A percentile compares a stretch with the other conserved stretches of the same genome.
phyloP scores from a whole-genome alignment of 371 early-diverging fungal genomes.

The Coemansia sp. region DNA sequence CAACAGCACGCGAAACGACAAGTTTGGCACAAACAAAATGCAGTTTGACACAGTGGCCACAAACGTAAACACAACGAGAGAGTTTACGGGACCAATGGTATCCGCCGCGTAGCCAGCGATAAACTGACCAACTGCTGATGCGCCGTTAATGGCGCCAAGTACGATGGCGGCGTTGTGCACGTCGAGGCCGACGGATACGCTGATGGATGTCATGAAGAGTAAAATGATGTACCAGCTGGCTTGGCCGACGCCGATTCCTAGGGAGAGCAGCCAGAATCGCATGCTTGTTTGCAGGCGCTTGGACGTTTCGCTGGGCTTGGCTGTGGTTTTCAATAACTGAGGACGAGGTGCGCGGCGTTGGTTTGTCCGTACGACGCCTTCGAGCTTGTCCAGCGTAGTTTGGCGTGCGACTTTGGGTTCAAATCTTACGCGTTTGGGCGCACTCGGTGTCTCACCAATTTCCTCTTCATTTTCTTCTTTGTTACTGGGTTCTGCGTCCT shows the following conservation, averaged over 20 bases:
- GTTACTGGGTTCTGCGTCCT: constrained; percentile 11
- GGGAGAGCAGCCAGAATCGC: constrained; percentile 40
- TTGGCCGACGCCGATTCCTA: constrained; percentile 40
- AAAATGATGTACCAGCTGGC: constrained; percentile 45
- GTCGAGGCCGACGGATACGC: constrained; percentile 41
- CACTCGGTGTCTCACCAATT: background rate
- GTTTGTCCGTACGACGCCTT: background rate
- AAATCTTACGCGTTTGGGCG: constrained; percentile 33
- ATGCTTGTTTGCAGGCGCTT: constrained; percentile 16
- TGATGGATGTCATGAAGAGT: constrained; percentile 39
- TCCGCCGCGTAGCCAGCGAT: constrained; percentile 44
- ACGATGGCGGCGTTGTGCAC: constrained; percentile 47
- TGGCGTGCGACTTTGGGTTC: constrained; percentile 8
- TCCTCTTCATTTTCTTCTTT: background rate
- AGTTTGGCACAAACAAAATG: constrained; percentile 30
- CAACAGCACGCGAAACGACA: constrained; percentile 28
- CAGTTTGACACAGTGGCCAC: constrained; percentile 32
- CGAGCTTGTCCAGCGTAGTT: constrained; percentile 19
- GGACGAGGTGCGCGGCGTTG: background rate
- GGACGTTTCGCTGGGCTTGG: background rate
- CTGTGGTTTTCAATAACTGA: background rate
- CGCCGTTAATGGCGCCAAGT: constrained; percentile 42
- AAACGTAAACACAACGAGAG: constrained; percentile 23
- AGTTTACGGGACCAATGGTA: constrained; percentile 35
- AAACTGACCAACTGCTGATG: constrained; percentile 46